phyloP scores from a whole-genome alignment of 2,329 filamentous ascomycete genomes.

The Ploettnerulaceae sp. region DNA sequence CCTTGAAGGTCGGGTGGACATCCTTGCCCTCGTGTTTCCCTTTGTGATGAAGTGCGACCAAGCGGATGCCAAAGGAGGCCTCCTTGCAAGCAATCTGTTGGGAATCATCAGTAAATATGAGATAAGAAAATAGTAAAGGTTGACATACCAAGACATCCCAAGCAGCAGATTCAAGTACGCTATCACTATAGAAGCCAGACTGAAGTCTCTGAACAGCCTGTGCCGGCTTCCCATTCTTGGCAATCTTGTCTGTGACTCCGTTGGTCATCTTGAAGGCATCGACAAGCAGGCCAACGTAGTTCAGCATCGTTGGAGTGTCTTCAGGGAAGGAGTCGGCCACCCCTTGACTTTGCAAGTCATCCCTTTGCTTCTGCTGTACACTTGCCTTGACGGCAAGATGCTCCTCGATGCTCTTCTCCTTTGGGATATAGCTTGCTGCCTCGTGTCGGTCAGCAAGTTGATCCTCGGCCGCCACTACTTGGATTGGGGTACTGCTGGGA shows the following conservation, averaged over 20 bases:
- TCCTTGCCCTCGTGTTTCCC: conserved; percentile 10
- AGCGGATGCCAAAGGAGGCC: conserved; percentile 9
- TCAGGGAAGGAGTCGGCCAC: too few relatives aligned
- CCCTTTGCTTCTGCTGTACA: too few relatives aligned
- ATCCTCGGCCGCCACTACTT: too few relatives aligned
- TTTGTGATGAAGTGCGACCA: conserved; percentile 14
- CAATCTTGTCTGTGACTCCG: conserved; percentile 21
- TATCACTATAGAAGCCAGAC: conserved; percentile 8
- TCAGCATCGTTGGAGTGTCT: too few relatives aligned
- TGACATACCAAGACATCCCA: conserved; percentile 25
- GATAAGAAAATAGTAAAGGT: background rate
- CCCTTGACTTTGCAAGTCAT: too few relatives aligned
- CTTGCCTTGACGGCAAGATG: too few relatives aligned
- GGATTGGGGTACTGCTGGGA: too few relatives aligned
- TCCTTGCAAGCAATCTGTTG: conserved; percentile 10
- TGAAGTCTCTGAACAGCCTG: conserved; percentile 20
- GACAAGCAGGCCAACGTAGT: conserved; percentile 15
- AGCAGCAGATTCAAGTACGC: conserved; percentile 15
- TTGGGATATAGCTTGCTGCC: too few relatives aligned
- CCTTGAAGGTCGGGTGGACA: conserved; percentile 8
- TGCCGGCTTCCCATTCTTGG: conserved; percentile 15
- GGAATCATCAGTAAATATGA: background rate
- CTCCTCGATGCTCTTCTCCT: too few relatives aligned
- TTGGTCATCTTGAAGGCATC: conserved; percentile 18
- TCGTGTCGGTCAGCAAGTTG: too few relatives aligned